Evolutionary conservation across 352 stramenopile genomes (phyloP).

Genomic region (Globisporangium alternatum): DNA sequence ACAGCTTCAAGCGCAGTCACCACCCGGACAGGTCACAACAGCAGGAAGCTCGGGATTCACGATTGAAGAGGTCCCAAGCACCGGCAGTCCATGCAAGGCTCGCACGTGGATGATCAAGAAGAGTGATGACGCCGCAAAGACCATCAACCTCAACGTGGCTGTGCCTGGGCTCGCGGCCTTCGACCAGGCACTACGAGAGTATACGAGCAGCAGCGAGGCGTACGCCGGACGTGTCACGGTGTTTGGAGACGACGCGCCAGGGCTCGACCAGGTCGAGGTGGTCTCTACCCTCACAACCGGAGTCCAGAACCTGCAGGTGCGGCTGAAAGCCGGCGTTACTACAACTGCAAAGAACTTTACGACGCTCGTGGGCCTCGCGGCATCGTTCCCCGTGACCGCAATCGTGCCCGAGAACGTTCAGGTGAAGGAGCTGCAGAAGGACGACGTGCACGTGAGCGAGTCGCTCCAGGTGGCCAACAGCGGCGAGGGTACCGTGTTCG

Average conservation of each 20-base stretch:
- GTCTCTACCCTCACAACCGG: not conserved
- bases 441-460: not conserved
- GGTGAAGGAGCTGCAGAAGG: constrained; percentile 9
- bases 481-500: constrained; percentile 9
- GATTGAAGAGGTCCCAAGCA: constrained; percentile 1
- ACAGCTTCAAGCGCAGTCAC: not conserved
- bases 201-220: not conserved
- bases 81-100: not conserved
- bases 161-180: not conserved
- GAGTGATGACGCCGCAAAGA: not conserved
- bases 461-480: constrained; percentile 6
- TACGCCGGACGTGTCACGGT: constrained; percentile 2
- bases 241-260: not conserved
- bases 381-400: not conserved
- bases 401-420: not conserved
- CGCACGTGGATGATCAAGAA: constrained; percentile 11
- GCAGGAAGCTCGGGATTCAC: not conserved
- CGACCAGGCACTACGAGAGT: constrained; percentile 1
- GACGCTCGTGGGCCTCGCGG: not conserved
- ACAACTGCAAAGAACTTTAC: not conserved
- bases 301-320: not conserved
- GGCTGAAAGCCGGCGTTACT: not conserved
- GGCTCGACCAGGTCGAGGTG: constrained; percentile 5
- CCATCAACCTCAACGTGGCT: not conserved
- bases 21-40: not conserved